Evolutionary conservation across 805 yeast species (phyloP).

Genomic region (Clavispora vitiphila): DNA sequence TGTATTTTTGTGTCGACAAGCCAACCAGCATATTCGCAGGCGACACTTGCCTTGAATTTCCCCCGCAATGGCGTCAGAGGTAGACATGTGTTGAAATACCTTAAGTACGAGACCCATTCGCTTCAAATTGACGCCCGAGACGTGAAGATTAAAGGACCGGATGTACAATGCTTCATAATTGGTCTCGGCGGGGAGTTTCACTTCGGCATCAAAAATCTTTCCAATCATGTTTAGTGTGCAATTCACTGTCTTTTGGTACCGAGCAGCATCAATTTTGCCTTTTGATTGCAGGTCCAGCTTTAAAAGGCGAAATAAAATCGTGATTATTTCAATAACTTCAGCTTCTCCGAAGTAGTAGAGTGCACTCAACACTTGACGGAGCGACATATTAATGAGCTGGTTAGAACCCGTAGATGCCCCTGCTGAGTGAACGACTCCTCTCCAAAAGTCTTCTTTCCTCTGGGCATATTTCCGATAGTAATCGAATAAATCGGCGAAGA

Average conservation of each 20-base stretch:
- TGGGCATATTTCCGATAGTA: conserved; percentile 8
- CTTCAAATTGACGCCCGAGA: conserved; percentile 39
- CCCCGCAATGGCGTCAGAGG: neutral
- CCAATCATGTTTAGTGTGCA: conserved; percentile 27
- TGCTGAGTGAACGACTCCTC: conserved; percentile 47
- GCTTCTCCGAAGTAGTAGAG: neutral
- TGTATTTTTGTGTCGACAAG: conserved; percentile 26
- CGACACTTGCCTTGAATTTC: conserved; percentile 11
- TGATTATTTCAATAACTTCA: neutral
- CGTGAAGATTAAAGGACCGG: conserved; percentile 51
- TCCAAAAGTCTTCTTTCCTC: conserved; percentile 42
- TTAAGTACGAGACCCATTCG: conserved; percentile 38
- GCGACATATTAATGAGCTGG: conserved; percentile 37
- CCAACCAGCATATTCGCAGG: conserved; percentile 21
- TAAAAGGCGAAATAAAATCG: neutral
- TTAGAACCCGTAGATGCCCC: conserved; percentile 55
- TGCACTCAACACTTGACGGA: conserved; percentile 21
- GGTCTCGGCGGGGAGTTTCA: conserved; percentile 25
- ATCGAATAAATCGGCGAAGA: conserved; percentile 20
- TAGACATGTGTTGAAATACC: conserved; percentile 38
- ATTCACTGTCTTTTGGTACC: conserved; percentile 16
- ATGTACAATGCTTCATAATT: conserved; percentile 35
- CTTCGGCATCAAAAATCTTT: conserved; percentile 36
- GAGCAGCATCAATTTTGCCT: neutral
- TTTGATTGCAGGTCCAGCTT: neutral